Percentiles rank a stretch among this genome's conserved stretches.
Conservation (phyloP, 192 early-diverging fungal species). For the Rhizophagus clarus region DNA sequence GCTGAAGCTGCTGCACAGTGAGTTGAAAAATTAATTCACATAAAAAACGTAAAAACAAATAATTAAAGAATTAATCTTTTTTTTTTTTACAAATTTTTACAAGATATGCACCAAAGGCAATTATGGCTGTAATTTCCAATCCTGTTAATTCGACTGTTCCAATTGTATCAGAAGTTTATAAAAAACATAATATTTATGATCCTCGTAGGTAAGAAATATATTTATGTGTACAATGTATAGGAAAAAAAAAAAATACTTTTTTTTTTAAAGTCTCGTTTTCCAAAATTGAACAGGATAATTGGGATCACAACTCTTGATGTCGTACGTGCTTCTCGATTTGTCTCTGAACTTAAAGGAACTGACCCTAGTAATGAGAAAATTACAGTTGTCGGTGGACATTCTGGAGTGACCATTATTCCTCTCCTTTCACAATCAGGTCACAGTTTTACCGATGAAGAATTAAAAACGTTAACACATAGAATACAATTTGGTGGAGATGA, state of each 20-base stretch:
- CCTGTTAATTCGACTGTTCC: conserved; percentile 99
- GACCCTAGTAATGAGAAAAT: conserved; percentile 73
- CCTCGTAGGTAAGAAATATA: conserved; percentile 54
- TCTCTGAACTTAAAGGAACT: conserved; percentile 73
- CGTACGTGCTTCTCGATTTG: conserved; percentile 92
- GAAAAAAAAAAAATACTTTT: not conserved
- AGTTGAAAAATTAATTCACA: too few relatives aligned
- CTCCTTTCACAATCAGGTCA: conserved; percentile 77
- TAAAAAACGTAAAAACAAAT: too few relatives aligned
- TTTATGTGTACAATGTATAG: too few relatives aligned
- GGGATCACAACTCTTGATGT: conserved; percentile 95
- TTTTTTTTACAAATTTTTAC: too few relatives aligned
- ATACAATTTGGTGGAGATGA: conserved; percentile 99
- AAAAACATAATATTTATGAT: conserved; percentile 87
- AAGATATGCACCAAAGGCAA: conserved; percentile 71
- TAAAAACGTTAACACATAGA: conserved; percentile 86
- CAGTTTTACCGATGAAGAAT: conserved; percentile 77
- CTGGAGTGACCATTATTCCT: conserved; percentile 94
- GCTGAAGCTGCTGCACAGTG: conserved; percentile 69
- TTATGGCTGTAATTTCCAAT: conserved; percentile 90
- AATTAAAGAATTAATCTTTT: too few relatives aligned
- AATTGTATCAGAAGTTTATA: conserved; percentile 90
- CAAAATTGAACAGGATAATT: conserved; percentile 61
- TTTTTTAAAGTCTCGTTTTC: too few relatives aligned
- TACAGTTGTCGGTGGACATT: conserved; percentile 92